These are phyloP conservation scores for Chlorophyllum brunneum DNA, from an alignment of 768 basidiomycete species.

Conservation along the genomic window DNA sequence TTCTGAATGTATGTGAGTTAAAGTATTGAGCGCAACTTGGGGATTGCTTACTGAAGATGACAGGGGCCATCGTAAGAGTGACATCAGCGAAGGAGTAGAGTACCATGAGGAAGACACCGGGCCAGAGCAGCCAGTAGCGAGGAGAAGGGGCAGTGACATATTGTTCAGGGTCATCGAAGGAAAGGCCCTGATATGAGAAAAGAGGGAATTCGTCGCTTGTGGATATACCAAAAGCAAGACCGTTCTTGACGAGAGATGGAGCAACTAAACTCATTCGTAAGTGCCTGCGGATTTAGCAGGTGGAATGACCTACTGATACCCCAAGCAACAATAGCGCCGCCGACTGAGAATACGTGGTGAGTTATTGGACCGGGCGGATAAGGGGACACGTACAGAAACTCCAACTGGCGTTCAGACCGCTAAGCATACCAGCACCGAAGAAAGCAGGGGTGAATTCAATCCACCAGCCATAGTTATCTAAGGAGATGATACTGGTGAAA, in stretches of 20 bases:
- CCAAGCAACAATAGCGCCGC: conserved; percentile 55
- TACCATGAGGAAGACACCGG: conserved; percentile 59
- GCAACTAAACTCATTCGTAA: conserved; percentile 31
- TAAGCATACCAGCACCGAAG: conserved; percentile 57
- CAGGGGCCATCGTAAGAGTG: conserved; percentile 33
- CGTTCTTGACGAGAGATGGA: conserved; percentile 48
- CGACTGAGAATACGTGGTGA: conserved; percentile 24
- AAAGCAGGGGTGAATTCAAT: conserved; percentile 56
- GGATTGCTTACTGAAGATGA: conserved; percentile 25
- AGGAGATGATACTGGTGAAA: conserved; percentile 54
- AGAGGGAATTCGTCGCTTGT: conserved; percentile 37
- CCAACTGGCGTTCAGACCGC: conserved; percentile 52
- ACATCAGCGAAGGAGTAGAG: conserved; percentile 57
- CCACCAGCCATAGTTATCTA: conserved; percentile 58
- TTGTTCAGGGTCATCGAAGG: conserved; percentile 37
- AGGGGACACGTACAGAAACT: conserved; percentile 45
- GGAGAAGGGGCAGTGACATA: conserved; percentile 45
- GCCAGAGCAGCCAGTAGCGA: conserved; percentile 62
- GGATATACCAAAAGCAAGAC: conserved; percentile 41
- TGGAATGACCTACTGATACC: conserved; percentile 41
- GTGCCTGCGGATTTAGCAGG: neutral
- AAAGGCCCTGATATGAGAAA: conserved; percentile 41
- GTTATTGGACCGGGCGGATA: neutral
- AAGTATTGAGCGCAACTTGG: neutral
- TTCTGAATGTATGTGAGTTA: conserved; percentile 12